Base-by-base conservation (phyloP, 2,329 filamentous ascomycete genomes). In the Colletotrichum sp. region DNA sequence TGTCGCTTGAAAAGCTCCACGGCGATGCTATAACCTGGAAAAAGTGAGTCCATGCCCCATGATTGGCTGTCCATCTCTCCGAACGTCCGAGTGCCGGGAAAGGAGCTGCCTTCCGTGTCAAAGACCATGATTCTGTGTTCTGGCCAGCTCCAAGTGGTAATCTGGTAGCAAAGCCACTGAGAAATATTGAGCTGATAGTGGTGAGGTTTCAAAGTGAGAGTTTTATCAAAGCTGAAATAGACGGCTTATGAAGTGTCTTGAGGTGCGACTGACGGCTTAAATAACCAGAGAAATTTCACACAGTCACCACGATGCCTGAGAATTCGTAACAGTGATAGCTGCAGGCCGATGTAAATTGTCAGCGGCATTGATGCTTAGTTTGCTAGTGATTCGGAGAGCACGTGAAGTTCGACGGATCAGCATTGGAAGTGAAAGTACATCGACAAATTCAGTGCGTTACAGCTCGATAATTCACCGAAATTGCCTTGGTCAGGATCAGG, bases 201-300 rank as follows among this genome's bases (percentile, higher is more conserved):
- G 39, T 48, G 9, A 48, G 39, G 0, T 0, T 48, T n/a, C 1
- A 0, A n/a, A 12, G 39, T 48, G 39, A n/a, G 39, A 5, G 18
- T 21, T 48, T 48, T 48, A 48, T 21, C 39, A 48, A 48, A 48
- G 9, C 39, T 48, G 39, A n/a, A n/a, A 48, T 48, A 48, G 39
- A 48, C 18, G 5, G 39, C 39, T n/a, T 48, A 48, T 48, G 39
- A 48, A 48, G 39, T 48, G 18, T n/a, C 18, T 48, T 12, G 18
- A 48, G 0, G 39, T 21, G 39, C 18, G 39, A 9, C 39, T 48
- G 39, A 48, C 39, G 1, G 39, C 39, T 48, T 48, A 48, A 0
- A 0, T 48, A 48, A 48, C 9, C 9, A 0, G 3, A 1, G 39
- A 48, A n/a, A 2, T n/a, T 0, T 48, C 39, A 0, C 18, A n/a